A percentile compares a stretch with the other conserved stretches of the same genome.
These are phyloP conservation scores for Xylaria multiplex DNA, from an alignment of 2,329 filamentous ascomycete species.

Conservation along the genomic window DNA sequence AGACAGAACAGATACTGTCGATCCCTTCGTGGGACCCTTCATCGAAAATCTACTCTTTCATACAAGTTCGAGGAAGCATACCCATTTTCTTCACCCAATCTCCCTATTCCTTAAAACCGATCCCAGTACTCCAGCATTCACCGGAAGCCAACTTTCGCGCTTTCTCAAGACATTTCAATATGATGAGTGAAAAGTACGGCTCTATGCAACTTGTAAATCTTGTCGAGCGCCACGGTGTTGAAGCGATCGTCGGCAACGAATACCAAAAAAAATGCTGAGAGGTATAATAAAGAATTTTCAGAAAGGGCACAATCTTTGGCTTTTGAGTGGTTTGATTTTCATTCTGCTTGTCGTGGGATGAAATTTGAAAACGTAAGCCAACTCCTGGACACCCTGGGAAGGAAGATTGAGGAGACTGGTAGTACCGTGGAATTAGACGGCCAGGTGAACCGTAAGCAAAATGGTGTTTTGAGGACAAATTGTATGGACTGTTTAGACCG, in stretches of 20 bases:
- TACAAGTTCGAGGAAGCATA: constrained; percentile 90
- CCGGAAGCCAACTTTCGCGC: constrained; percentile 80
- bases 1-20: constrained; percentile 94
- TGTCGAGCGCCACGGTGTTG: constrained; percentile 87
- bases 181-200: constrained; percentile 76
- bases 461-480: constrained; percentile 88
- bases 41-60: constrained; percentile 78
- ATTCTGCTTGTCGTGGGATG: constrained; percentile 92
- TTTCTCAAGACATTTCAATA: constrained; percentile 81
- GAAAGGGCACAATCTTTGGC: constrained; percentile 60
- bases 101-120: constrained; percentile 90
- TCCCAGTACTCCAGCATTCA: constrained; percentile 84
- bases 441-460: constrained; percentile 63
- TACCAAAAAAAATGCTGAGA: constrained; percentile 76
- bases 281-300: constrained; percentile 71
- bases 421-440: constrained; percentile 71
- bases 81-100: constrained; percentile 95
- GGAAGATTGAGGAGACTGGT: constrained; percentile 74
- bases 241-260: constrained; percentile 79
- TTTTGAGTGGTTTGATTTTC: constrained; percentile 99
- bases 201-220: constrained; percentile 81
- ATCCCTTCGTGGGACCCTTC: constrained; percentile 70
- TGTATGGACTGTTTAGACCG: constrained; percentile 99
- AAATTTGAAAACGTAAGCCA: constrained; percentile 94
- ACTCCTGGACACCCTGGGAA: constrained; percentile 75